Evolutionary conservation across 1,139 yeast species (phyloP), one percentile per base, ranked within the genome.

Genomic region (Blastobotrys aristatus): DNA sequence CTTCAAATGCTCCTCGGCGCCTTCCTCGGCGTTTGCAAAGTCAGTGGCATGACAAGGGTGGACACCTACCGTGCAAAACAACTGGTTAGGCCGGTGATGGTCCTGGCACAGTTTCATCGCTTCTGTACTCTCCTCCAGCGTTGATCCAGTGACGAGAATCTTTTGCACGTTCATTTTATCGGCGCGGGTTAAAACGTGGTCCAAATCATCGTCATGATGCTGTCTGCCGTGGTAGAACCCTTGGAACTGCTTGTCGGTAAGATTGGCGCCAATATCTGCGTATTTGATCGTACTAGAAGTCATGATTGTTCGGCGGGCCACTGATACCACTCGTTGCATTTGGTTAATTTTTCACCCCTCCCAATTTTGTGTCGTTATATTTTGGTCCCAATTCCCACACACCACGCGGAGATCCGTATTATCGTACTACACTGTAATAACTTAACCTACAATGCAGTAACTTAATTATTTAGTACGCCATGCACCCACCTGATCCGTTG

Each of bases 41-140:
- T 79, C 83, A 16, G 80, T 75, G 0, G 88, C 95, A 17, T 83
- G 72, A 65, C 97, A 90, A 0, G 98, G 98, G 67, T 92, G 98
- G 1, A 90, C 95, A 10, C 98, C 98, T 1, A 82, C 92, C 0
- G 98, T 92, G 14, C 86, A 79, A 53, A 69, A 40, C 63, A 69
- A 54, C 24, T 57, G 62, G 42, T 73, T 66, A 4, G 40, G 36
- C 14, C 40, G 35, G 55, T 44, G 60, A 56, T 44, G 32, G 32
- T 48, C 50, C 32, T 63, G 56, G 17, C 77, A 74, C 31, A 82
- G 54, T 16, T 69, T 69, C 4, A 79, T 57, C 0, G 82, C 77
- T 21, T 66, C 61, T 29, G 57, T 53, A 18, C 92, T 79, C 59
- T 90, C 97, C 7, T 65, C 58, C 10, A 89, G 70, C 1, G 84